Evolutionary conservation across 2,329 filamentous ascomycete species (phyloP).

Genomic region (Exophiala oligosperma): DNA sequence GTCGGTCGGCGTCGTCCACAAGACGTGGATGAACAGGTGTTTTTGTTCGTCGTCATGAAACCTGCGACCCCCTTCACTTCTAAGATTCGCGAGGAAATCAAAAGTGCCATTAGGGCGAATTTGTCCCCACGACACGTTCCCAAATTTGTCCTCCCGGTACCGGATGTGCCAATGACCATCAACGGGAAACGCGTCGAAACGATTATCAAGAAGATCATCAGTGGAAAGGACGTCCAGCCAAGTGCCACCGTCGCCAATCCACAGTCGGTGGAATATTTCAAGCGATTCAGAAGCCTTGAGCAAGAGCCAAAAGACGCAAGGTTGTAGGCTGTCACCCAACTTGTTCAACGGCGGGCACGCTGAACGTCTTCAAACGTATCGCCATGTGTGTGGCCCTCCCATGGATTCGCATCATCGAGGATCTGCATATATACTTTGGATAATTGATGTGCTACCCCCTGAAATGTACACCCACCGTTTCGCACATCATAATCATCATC

Average conservation of each 20-base stretch:
- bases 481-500: no score
- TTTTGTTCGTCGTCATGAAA: constrained; percentile 42
- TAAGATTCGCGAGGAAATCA: constrained; percentile 22
- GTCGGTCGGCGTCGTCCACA: constrained; percentile 38
- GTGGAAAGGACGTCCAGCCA: constrained; percentile 37
- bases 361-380: no score
- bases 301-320: constrained; percentile 4
- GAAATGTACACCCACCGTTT: no score
- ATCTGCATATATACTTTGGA: no score
- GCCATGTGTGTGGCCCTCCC: no score
- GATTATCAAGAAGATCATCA: constrained; percentile 44
- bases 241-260: constrained; percentile 45
- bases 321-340: background rate
- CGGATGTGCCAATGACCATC: constrained; percentile 46
- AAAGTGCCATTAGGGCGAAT: constrained; percentile 27
- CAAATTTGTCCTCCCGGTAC: constrained; percentile 39
- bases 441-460: no score
- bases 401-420: no score
- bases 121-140: constrained; percentile 43
- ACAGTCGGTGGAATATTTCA: constrained; percentile 36
- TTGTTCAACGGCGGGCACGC: no score
- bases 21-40: constrained; percentile 41
- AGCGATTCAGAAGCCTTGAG: constrained; percentile 31
- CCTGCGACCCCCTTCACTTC: constrained; percentile 31
- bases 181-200: constrained; percentile 51